Evolutionary conservation across 2,329 filamentous ascomycete species (phyloP).

Genomic region (Penicillium glabrum): DNA sequence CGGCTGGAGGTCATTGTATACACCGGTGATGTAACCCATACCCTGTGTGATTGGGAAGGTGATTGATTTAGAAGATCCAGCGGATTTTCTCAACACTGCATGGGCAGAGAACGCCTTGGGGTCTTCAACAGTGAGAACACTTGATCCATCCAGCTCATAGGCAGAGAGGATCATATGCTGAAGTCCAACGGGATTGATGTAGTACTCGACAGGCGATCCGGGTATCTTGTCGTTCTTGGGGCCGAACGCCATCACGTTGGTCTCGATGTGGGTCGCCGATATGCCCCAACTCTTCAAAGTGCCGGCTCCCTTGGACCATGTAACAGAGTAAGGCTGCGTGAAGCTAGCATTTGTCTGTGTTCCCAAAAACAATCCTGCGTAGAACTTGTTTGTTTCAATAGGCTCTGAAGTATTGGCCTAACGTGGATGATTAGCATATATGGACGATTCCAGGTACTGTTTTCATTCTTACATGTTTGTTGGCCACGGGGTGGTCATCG

Average conservation of each 20-base stretch:
- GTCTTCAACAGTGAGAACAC: conserved; percentile 55
- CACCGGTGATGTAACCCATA: conserved; percentile 79
- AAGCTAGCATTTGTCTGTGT: conserved; percentile 69
- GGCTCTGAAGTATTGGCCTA: conserved; percentile 35
- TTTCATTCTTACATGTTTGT: conserved; percentile 34
- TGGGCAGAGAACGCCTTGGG: conserved; percentile 61
- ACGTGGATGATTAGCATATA: not conserved
- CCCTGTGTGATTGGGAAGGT: conserved; percentile 85
- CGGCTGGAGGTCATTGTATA: conserved; percentile 71
- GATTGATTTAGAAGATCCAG: conserved; percentile 59
- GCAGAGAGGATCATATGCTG: conserved; percentile 81
- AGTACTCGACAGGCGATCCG: conserved; percentile 65
- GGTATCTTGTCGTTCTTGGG: conserved; percentile 52
- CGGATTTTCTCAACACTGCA: conserved; percentile 63
- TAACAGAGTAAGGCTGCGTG: conserved; percentile 71
- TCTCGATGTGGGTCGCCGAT: conserved; percentile 71
- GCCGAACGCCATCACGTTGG: conserved; percentile 67
- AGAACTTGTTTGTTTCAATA: conserved; percentile 60
- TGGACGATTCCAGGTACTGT: not conserved
- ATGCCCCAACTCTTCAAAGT: conserved; percentile 72
- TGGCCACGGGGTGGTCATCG: conserved; percentile 44
- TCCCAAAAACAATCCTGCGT: conserved; percentile 76
- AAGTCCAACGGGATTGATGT: conserved; percentile 77
- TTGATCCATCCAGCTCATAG: conserved; percentile 64
- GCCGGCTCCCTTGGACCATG: conserved; percentile 66